phyloP scores from a whole-genome alignment of 2,329 filamentous ascomycete genomes.

The Fusarium sp. region DNA sequence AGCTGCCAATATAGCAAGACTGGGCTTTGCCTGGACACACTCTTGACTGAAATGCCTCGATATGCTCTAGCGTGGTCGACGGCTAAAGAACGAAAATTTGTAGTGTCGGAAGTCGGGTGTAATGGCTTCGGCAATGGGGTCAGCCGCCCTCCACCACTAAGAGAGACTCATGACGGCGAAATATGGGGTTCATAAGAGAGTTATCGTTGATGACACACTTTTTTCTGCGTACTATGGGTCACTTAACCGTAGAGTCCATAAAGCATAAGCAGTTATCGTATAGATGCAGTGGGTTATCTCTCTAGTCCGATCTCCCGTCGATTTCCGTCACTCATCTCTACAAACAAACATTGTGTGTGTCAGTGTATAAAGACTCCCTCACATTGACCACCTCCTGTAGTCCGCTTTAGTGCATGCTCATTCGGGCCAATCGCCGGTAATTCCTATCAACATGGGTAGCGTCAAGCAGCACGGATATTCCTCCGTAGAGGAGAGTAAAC shows the following conservation, averaged over 20 bases:
- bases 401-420: background rate
- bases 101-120: constrained; percentile 28
- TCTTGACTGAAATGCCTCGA: constrained; percentile 7
- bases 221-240: background rate
- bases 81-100: background rate
- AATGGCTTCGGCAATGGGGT: constrained; percentile 16
- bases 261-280: background rate
- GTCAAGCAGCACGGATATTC: constrained; percentile 33
- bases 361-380: constrained; percentile 27
- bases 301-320: constrained; percentile 11
- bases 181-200: constrained; percentile 7
- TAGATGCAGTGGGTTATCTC: background rate
- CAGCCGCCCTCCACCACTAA: constrained; percentile 6
- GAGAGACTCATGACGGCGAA: background rate
- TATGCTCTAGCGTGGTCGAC: constrained; percentile 2
- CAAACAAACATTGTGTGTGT: background rate
- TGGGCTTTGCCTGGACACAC: background rate
- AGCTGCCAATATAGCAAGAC: too few species aligned
- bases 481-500: constrained; percentile 33
- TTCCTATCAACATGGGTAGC: constrained; percentile 26
- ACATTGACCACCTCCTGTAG: constrained; percentile 5
- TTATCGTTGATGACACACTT: background rate
- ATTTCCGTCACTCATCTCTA: constrained; percentile 1
- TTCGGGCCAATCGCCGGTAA: constrained; percentile 4
- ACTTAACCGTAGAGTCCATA: background rate